Evolutionary conservation across 805 yeast species (phyloP).

Genomic region (Candida namnaoensis): DNA sequence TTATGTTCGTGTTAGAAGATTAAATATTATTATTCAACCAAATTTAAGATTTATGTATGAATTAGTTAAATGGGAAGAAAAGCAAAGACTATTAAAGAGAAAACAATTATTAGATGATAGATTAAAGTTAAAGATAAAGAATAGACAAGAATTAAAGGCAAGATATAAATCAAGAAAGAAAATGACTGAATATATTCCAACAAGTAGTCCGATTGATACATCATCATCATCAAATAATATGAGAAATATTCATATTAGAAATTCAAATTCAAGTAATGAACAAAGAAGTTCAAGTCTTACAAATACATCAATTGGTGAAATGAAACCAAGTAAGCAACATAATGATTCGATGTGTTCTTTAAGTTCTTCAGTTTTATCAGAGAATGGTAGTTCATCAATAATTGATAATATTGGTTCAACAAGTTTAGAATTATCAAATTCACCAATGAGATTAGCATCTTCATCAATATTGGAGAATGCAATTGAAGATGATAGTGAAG

Average conservation of each 20-base stretch:
- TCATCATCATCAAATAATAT: not conserved
- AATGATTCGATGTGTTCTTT: not conserved
- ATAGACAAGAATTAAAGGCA: too few relatives aligned
- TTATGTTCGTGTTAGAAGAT: slow-evolving; percentile 80
- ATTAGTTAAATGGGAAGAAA: slow-evolving; percentile 55
- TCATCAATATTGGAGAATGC: not conserved
- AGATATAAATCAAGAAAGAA: not conserved
- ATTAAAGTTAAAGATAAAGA: too few relatives aligned
- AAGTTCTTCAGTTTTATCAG: not conserved
- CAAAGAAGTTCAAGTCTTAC: too few relatives aligned
- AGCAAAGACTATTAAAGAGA: slow-evolving; percentile 7
- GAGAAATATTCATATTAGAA: too few relatives aligned
- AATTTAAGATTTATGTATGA: slow-evolving; percentile 89
- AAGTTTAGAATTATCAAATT: not conserved
- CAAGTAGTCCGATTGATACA: not conserved
- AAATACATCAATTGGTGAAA: too few relatives aligned
- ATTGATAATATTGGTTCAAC: not conserved
- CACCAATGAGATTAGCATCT: not conserved
- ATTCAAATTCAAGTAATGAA: too few relatives aligned
- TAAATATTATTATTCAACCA: slow-evolving; percentile 92
- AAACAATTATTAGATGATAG: not conserved
- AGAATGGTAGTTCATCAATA: not conserved
- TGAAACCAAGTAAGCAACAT: too few relatives aligned
- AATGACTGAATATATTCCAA: not conserved
- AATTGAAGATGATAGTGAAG: not conserved